Base-by-base conservation (phyloP, 148 eudicot genomes). In the Chenopodium formosanum region DNA sequence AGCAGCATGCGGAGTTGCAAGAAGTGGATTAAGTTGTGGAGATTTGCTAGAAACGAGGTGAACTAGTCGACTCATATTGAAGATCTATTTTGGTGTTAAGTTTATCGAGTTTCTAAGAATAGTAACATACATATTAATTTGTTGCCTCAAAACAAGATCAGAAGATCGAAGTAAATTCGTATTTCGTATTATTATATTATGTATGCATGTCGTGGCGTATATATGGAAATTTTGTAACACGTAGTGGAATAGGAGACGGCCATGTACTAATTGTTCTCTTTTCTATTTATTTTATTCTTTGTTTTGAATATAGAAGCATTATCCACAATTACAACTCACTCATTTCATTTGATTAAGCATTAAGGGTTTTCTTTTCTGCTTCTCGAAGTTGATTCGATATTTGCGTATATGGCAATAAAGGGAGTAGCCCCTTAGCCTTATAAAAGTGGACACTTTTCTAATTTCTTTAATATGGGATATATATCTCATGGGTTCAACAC, bases 11-110 rank as follows among this genome's bases (percentile, higher is more conserved):
- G 75, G 70, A 17, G n/a, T 50, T 1, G 70, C 14, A 66, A 67
- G 40, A 66, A 67, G 27, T 63, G 37, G 79, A 22, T 82, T 82
- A 46, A 74, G 4, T 37, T 40, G 46, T 31, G 85, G 74, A 79
- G 85, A 52, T 46, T 65, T 58, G 23, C 13, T 4, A 50, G 67
- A 79, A 46, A 79, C 31, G 40, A 31, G 53, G 14, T 44, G 32
- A 65, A 32, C n/a, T 7, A 74, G 34, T 44, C 78, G 68, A 50
- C 22, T 79, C 82, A 83, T 79, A 34, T 62, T 69, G 27, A 66
- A 9, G 20, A 47, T 8, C 17, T 72, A 17, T 27, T 1, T 4
- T 23, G 8, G 4, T 25, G 37, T 23, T 23, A 48, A 48, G 17
- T 13, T 4, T 19, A 11, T 3, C 4, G 50, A 16, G 20, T 7